A percentile compares a stretch with the other conserved stretches of the same genome.
Conservation (phyloP, 345 rosid genomes). For the Carallia pectinifolia region DNA sequence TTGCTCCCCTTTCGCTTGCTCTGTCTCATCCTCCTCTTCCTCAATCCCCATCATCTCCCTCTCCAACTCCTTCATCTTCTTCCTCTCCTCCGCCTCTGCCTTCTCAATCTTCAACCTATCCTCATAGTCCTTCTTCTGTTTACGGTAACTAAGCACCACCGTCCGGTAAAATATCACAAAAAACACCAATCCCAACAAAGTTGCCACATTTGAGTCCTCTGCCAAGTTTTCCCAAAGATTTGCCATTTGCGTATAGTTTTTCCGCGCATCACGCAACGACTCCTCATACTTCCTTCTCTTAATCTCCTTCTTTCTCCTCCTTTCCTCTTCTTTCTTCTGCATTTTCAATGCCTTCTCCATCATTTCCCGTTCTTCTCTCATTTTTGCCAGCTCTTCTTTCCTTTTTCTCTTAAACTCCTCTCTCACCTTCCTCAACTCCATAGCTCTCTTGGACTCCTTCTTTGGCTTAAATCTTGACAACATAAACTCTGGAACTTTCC, state of each 20-base stretch:
- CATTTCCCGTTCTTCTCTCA: slow-evolving; percentile 65
- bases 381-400: slow-evolving; percentile 49
- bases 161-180: slow-evolving; percentile 75
- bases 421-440: slow-evolving; percentile 58
- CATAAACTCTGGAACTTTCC: slow-evolving; percentile 64
- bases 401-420: slow-evolving; percentile 69
- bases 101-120: slow-evolving; percentile 90
- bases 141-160: slow-evolving; percentile 75
- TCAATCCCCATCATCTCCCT: slow-evolving; percentile 70
- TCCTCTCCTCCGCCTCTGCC: slow-evolving; percentile 93
- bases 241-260: slow-evolving; percentile 50
- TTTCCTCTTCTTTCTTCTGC: slow-evolving; percentile 63
- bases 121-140: slow-evolving; percentile 88
- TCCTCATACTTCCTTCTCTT: slow-evolving; percentile 61
- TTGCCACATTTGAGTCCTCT: slow-evolving; percentile 61
- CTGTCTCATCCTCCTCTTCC: slow-evolving; percentile 54
- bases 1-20: slow-evolving; percentile 58
- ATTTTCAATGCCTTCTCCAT: slow-evolving; percentile 55
- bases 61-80: slow-evolving; percentile 78
- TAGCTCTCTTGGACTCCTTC: slow-evolving; percentile 63
- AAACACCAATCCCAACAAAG: slow-evolving; percentile 65
- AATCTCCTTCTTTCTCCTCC: slow-evolving; percentile 48
- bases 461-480: slow-evolving; percentile 53
- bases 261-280: slow-evolving; percentile 60
- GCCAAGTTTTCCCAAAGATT: slow-evolving; percentile 65